A percentile compares a stretch with the other conserved stretches of the same genome.
These are phyloP conservation scores for Acanthamoeba healyi DNA, from an alignment of 208 protist species.

Conservation along the genomic window DNA sequence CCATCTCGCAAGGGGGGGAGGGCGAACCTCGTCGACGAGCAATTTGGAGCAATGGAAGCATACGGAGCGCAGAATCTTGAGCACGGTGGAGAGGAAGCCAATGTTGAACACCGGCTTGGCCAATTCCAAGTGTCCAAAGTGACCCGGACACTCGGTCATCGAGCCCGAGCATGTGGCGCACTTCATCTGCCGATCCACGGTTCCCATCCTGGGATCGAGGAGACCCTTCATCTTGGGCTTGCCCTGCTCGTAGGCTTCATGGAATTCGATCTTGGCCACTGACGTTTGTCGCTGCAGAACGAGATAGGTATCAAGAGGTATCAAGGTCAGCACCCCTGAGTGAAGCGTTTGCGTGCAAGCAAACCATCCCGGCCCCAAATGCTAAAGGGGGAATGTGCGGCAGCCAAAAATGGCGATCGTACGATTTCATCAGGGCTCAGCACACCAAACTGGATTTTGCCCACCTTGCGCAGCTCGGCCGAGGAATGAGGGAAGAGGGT, in stretches of 20 bases:
- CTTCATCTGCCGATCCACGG: constrained; percentile 86
- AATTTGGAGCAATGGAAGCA: constrained; percentile 97
- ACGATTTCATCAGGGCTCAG: constrained; percentile 93
- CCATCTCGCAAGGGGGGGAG: neutral
- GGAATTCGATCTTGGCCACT: constrained; percentile 86
- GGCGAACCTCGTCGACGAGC: constrained; percentile 88
- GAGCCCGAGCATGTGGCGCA: constrained; percentile 89
- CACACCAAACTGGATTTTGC: constrained; percentile 93
- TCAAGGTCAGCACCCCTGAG: no score
- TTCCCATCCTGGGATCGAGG: constrained; percentile 92
- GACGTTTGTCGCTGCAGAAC: constrained; percentile 86
- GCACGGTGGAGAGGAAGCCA: constrained; percentile 95
- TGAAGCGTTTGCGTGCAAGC: no score
- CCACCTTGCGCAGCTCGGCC: constrained; percentile 81
- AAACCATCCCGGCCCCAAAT: no score
- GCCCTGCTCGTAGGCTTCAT: constrained; percentile 85
- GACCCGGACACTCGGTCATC: constrained; percentile 93
- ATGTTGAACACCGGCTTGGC: constrained; percentile 98
- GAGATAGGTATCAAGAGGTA: constrained; percentile 16
- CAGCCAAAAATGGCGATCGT: constrained; percentile 46
- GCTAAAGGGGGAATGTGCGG: no score
- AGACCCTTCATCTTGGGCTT: constrained; percentile 89
- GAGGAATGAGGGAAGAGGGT: constrained; percentile 46
- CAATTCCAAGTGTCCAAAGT: constrained; percentile 99
- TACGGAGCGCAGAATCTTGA: constrained; percentile 97